Evolutionary conservation across 768 basidiomycete genomes (phyloP), one percentile per base, ranked within the genome.

Genomic region (Russula ochroleuca): DNA sequence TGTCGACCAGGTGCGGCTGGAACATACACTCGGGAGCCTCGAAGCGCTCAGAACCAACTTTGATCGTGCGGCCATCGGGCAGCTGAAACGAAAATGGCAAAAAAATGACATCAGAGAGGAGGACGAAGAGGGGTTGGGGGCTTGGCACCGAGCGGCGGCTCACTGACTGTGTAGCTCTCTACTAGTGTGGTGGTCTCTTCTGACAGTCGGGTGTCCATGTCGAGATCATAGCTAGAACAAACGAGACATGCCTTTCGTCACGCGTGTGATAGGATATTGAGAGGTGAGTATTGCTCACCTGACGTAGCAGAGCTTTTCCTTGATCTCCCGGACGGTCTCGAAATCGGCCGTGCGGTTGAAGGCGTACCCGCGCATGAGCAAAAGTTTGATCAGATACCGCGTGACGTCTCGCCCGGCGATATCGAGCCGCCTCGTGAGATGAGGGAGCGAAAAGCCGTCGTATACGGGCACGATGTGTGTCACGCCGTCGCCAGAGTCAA

Each of bases 1-100:
- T 79, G 70, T 99, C 96, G 51, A 98, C 94, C 4, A 99, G 83
- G 74, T 96, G 92, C 23, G 97, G 97, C 74, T 99, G 96, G 87
- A 99, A 98, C 94, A 98, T 94, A 78, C 97, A 98, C 77, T 99
- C 97, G 6, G 97, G 96, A 14, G 96, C 97, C 76, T 98, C 96
- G 72, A 98, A 99, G 14, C 97, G 90, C 74, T 99, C 97, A 0
- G 94, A 93, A 33, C 96, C 97, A 65, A 98, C 94, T 80, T 96
- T 97, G 82, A 98, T 97, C 15, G 81, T 84, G 59, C 97, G 91
- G 1, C 97, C 97, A 71, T 98, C 97, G 21, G 68, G 68, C 14
- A 68, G 62, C 68, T 19, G 94, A 94, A 94, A 17, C 15, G 14
- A 53, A n/a, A 14, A 21, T 5, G 19, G 31, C 15, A 28, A 33